Evolutionary conservation across 1,139 yeast species (phyloP), one percentile per base, ranked within the genome.

Genomic region (Magnusiomyces starmeri): DNA sequence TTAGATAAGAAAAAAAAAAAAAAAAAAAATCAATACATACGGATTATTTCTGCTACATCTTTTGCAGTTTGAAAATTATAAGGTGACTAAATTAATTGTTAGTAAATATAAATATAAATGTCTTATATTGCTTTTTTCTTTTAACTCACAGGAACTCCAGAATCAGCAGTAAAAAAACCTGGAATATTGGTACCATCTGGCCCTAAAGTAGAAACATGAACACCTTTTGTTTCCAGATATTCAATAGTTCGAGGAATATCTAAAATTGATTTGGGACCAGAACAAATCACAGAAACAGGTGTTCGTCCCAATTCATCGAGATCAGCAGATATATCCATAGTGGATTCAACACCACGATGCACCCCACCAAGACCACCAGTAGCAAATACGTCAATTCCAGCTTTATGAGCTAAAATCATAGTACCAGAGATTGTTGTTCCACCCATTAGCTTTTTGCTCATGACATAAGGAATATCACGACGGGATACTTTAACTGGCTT

Each of bases 301-400:
- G 95, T 88, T 52, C 82, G 73, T 1, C 90, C 85, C 53, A 89
- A 73, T 63, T 88, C 97, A 40, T 87, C 89, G 57, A 88, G 75
- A 67, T 88, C 97, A 3, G 96, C 95, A 58, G 92, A 83, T 25
- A 88, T 74, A 67, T 88, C 97, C 80, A 86, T 78, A 1, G 90
- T 81, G 32, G 67, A 58, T 51, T 85, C 83, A 7, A 85, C 95
- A 12, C 85, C 86, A 53, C 88, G 75, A 62, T 89, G 96, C 14
- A 88, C 96, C 16, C 97, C 97, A 8, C 97, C 96, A 26, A 88
- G 74, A 1, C 97, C 97, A 40, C 97, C 97, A 2, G 96, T 89
- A 1, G 95, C 95, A 74, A 88, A 89, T 21, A 89, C 89, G 58
- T 78, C 76, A 60, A 88, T 85, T 0, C 95, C 94, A 0, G 90